A percentile compares a stretch with the other conserved stretches of the same genome.
Evolutionary conservation across 345 rosid species (phyloP).

Genomic region (Bruguiera parviflora): DNA sequence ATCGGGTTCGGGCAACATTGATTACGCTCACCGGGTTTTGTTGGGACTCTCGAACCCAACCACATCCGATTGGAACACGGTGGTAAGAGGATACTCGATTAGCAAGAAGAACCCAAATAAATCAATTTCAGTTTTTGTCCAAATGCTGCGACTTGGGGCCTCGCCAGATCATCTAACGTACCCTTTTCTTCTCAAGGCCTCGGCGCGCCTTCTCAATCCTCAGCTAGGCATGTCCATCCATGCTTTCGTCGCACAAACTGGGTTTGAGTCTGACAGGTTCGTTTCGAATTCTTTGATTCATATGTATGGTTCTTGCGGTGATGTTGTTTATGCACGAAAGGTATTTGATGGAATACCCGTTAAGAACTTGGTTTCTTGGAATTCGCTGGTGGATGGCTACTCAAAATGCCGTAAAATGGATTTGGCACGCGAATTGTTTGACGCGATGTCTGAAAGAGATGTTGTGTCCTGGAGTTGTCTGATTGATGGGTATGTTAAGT

Average conservation of each 20-base stretch:
- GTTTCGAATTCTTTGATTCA: slow-evolving; percentile 64
- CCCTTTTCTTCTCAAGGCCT: slow-evolving; percentile 69
- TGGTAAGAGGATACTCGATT: slow-evolving; percentile 58
- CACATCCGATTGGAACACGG: slow-evolving; percentile 52
- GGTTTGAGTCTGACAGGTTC: slow-evolving; percentile 53
- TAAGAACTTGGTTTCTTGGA: slow-evolving; percentile 73
- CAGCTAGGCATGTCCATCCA: slow-evolving; percentile 47
- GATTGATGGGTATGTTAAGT: slow-evolving; percentile 80
- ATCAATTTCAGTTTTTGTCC: slow-evolving; percentile 43
- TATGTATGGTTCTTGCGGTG: slow-evolving; percentile 55
- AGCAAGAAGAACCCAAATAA: slow-evolving; percentile 52
- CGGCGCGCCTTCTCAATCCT: slow-evolving; percentile 46
- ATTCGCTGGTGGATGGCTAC: slow-evolving; percentile 68
- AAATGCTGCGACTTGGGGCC: slow-evolving; percentile 52
- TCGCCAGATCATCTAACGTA: slow-evolving; percentile 64
- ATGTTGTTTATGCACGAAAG: slow-evolving; percentile 43
- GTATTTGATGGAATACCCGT: slow-evolving; percentile 61
- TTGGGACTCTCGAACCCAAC: slow-evolving; percentile 37
- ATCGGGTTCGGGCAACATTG: slow-evolving; percentile 32
- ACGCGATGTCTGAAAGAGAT: slow-evolving; percentile 56
- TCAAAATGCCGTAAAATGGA: slow-evolving; percentile 63
- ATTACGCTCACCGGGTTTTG: slow-evolving; percentile 47
- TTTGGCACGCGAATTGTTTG: slow-evolving; percentile 52
- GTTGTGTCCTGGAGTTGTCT: slow-evolving; percentile 86
- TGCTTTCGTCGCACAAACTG: slow-evolving; percentile 41